Base-by-base conservation (phyloP, 2,329 filamentous ascomycete genomes). In the Trichoderma afroharzianum region DNA sequence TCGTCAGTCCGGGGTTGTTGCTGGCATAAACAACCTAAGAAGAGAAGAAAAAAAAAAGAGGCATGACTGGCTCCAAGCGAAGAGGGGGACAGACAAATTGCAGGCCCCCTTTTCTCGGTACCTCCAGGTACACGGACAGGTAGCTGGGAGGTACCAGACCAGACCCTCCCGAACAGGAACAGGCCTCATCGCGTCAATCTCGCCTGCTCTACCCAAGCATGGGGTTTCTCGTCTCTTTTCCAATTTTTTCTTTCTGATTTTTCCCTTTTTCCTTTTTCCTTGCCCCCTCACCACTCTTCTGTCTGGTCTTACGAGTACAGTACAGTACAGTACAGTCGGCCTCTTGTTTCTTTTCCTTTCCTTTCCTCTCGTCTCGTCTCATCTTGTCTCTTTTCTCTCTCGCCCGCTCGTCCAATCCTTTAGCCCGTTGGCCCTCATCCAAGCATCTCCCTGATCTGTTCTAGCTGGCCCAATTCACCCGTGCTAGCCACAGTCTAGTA, bases 131-230 rank as follows among this genome's bases (percentile, higher is more conserved):
- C 36, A 32, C 30, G 28, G 32, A n/a, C 39, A 61, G 18, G 43
- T 50, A 50, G 43, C 43, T 50, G 43, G 43, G 43, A 50, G 21
- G 26, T 33, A 57, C 53, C 26, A 47, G 26, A 57, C 53, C 26
- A 47, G 26, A 59, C 64, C 33, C 11, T 24, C 30, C 26, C 15
- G 26, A 36, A 32, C 64, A 21, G 36, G 26, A 36, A 26, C 64
- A 21, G 66, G 55, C 66, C 28, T 66, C 63, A 66, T 66, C 55
- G 66, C 55, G 55, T 68, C 66, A 68, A 68, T 68, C 66, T 68
- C 66, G 63, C 47, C 63, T 55, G 63, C 62, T 53, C n/a, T 32
- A 30, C 36, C 36, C 15, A 30, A 12, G 43, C 63, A 53, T 66
- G 43, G 63, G 43, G 43, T 55, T 55, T 21, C 26, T 21, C 57